Evolutionary conservation across 2,329 filamentous ascomycete species (phyloP), one percentile per base, ranked within the genome.

Genomic region (Thermothelomyces thermophilus): DNA sequence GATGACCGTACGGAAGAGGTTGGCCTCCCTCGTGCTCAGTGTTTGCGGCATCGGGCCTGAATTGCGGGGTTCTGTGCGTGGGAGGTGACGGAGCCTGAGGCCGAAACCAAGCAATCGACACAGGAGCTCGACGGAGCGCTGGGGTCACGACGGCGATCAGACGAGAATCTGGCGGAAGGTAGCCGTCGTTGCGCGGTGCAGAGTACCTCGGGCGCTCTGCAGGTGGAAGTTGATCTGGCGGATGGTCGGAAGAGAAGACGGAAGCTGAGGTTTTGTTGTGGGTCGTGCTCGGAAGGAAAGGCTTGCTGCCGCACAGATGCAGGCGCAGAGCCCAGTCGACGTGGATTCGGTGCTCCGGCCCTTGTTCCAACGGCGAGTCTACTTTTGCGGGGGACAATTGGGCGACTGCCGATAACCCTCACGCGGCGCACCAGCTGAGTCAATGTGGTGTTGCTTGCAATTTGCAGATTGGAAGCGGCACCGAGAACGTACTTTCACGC

Each of bases 1-100:
- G 64, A 98, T 89, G 58, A 98, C 84, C 67, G 90, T 88, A 57
- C 90, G 86, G 72, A 98, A 98, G 73, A 96, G 84, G 67, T 90
- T 84, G 62, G 83, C 83, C 78, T 98, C 93, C 74, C 97, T 97
- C 64, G 89, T 83, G 64, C 77, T 82, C 54, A 90, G 75, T 64
- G 77, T 78, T 70, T 89, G 84, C 60, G 84, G 82, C 84, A 87
- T 87, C 59, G 66, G 68, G 59, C 26, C 49, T 56, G 52, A 57
- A 44, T 47, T 50, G 52, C 41, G 53, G 48, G 45, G 54, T 30
- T 44, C 41, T 39, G 20, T 28, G 43, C 24, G 50, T 33, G 26
- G 28, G 46, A 45, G 35, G 2, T 30, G 26, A 17, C 24, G 24
- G 24, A 51, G 40, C 4, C 14, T 41, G 24, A 20, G 22, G 40